Conservation (phyloP, 306 rosid genomes). For the Leucaena leucocephala region DNA sequence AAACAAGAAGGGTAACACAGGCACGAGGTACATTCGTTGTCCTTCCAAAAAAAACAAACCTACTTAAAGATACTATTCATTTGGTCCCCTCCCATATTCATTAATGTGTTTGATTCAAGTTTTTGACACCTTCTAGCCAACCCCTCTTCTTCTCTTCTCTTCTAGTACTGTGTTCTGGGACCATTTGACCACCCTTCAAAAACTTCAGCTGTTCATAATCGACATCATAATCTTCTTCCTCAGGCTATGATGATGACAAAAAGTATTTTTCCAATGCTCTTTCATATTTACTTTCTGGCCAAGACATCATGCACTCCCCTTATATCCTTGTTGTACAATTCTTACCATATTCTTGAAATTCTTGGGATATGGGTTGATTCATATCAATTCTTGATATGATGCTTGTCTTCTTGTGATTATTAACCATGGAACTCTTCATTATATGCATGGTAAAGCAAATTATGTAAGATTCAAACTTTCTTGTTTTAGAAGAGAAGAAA, state of each 20-base stretch:
- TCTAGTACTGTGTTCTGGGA: constrained; percentile 41
- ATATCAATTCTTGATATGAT: not conserved
- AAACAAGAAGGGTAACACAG: constrained; percentile 18
- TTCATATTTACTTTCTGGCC: constrained; percentile 18
- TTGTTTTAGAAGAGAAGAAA: not conserved
- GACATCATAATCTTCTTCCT: not conserved
- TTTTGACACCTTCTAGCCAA: constrained; percentile 29
- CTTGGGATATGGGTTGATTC: not conserved
- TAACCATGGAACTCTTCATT: not conserved
- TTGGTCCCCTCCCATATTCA: constrained; percentile 37
- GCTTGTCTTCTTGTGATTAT: not conserved
- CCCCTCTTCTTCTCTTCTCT: constrained; percentile 16
- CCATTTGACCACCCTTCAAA: constrained; percentile 43
- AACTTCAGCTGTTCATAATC: not conserved
- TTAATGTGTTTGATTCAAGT: not conserved
- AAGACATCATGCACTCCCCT: constrained; percentile 25
- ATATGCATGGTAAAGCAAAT: not conserved
- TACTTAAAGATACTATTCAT: not conserved
- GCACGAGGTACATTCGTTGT: constrained; percentile 24
- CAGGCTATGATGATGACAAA: constrained; percentile 28
- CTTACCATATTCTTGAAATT: constrained; percentile 20
- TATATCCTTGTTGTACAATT: constrained; percentile 2
- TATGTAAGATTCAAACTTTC: not conserved
- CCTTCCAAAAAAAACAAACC: constrained; percentile 30
- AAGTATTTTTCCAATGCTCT: constrained; percentile 31